These are phyloP conservation scores for Fusarium burgessii DNA, from an alignment of 2,329 filamentous ascomycete genomes.

Conservation along the genomic window DNA sequence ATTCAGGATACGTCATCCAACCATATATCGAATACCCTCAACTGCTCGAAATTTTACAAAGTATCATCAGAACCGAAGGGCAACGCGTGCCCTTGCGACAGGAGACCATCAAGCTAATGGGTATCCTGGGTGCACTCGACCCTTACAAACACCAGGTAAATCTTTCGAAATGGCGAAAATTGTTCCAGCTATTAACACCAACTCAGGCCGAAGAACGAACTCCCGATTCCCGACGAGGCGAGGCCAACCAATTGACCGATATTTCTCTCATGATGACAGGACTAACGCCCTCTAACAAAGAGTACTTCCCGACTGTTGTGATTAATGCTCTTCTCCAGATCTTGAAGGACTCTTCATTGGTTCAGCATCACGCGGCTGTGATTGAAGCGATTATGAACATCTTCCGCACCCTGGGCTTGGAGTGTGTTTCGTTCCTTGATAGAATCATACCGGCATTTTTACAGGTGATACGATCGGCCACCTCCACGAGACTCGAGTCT, in stretches of 20 bases:
- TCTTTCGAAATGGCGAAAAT: background rate
- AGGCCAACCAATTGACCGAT: conserved; percentile 80
- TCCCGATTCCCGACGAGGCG: conserved; percentile 77
- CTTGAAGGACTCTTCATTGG: conserved; percentile 88
- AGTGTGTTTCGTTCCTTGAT: conserved; percentile 94
- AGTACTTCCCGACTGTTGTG: conserved; percentile 98
- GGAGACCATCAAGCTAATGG: conserved; percentile 96
- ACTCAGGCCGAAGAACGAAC: conserved; percentile 87
- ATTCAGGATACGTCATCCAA: conserved; percentile 96
- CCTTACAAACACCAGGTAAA: conserved; percentile 89
- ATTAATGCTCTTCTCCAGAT: conserved; percentile 96
- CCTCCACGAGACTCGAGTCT: conserved; percentile 83
- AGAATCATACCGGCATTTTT: conserved; percentile 96
- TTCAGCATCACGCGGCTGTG: conserved; percentile 91
- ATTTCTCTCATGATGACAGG: conserved; percentile 99
- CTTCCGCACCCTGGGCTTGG: conserved; percentile 93
- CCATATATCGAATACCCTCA: conserved; percentile 97
- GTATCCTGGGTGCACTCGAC: conserved; percentile 93
- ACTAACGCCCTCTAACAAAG: conserved; percentile 94
- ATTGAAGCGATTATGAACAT: conserved; percentile 99
- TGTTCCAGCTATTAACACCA: conserved; percentile 41
- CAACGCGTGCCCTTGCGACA: conserved; percentile 86
- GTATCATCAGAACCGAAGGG: conserved; percentile 90
- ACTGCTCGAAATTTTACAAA: conserved; percentile 90
- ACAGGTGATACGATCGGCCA: conserved; percentile 85